Evolutionary conservation across 495 filamentous ascomycete species (phyloP).

Genomic region (Extremus antarcticus): DNA sequence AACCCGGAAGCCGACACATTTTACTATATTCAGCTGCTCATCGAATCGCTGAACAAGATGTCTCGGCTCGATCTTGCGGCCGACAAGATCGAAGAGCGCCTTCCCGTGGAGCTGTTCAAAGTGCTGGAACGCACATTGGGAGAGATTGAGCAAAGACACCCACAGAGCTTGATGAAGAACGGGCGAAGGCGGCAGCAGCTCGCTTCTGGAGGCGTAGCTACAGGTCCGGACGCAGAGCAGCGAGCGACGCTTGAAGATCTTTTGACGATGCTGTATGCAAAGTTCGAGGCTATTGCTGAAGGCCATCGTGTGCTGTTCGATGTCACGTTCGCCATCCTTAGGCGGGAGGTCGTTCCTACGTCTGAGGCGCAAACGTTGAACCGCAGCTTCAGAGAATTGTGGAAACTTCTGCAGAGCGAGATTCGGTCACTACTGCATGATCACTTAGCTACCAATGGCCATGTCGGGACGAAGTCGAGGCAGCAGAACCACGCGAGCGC

Average conservation of each 20-base stretch:
- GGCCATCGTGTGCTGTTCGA: conserved; percentile 91
- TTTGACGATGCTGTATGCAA: conserved; percentile 83
- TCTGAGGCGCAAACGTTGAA: conserved; percentile 45
- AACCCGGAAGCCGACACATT: conserved; percentile 94
- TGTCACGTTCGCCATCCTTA: conserved; percentile 67
- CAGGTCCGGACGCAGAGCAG: conserved; percentile 55
- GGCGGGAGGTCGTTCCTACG: conserved; percentile 47
- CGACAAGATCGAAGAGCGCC: conserved; percentile 78
- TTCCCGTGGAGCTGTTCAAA: conserved; percentile 86
- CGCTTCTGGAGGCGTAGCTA: conserved; percentile 41
- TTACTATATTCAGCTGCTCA: conserved; percentile 75
- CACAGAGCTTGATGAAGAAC: conserved; percentile 50
- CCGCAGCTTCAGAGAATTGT: conserved; percentile 80
- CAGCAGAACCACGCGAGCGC: conserved; percentile 35
- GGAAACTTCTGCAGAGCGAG: conserved; percentile 81
- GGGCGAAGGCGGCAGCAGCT: conserved; percentile 36
- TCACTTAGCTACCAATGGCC: conserved; percentile 85
- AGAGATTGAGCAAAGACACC: conserved; percentile 86
- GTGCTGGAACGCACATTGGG: conserved; percentile 91
- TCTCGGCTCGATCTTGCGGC: conserved; percentile 75
- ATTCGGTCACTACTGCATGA: conserved; percentile 91
- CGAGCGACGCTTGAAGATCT: conserved; percentile 78
- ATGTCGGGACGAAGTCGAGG: background rate
- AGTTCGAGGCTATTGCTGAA: conserved; percentile 94
- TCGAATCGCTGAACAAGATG: conserved; percentile 82